Evolutionary conservation across 2,329 filamentous ascomycete species (phyloP), one percentile per base, ranked within the genome.

Genomic region (Thelonectria olida): DNA sequence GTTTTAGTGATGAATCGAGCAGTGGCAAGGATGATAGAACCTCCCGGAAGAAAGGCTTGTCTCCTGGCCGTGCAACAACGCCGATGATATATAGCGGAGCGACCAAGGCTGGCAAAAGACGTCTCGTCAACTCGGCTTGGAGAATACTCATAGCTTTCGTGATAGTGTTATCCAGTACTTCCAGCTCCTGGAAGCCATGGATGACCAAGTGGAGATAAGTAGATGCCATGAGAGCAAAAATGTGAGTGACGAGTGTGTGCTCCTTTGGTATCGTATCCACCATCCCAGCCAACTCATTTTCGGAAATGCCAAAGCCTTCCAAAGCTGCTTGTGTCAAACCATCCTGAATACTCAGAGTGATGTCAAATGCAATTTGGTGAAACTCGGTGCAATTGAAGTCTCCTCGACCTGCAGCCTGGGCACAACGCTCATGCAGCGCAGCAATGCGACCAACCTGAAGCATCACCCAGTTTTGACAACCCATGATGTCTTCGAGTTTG

Each of bases 401-500:
- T 19, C 38, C 38, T 13, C 17, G 20, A 6, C 15, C 23, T 10
- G 45, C 9, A 12, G 31, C 48, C 22, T 53, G 48, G 2, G 5
- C 9, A 9, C 27, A 28, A 2, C 25, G 28, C 6, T 28, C 55
- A 19, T 58, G 31, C 3, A 58, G 48, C 1, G 55, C 17, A 41
- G 48, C 20, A 13, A 58, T 53, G 10, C 41, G 48, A 8, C 48
- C 31, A 15, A 53, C 31, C 5, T 48, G 28, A 10, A 28, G 3
- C 41, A 58, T 53, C 13, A 23, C 17, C 22, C n/a, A 39, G 19
- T 58, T 53, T 6, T 47, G n/a, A 10, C 55, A 58, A 17, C 55
- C 55, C 55, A 58, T 58, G 10, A 53, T 58, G 12, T 28, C 28
- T 36, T 58, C 55, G 7, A 58, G 39, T 17, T 38, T 41, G 22